A percentile compares a stretch with the other conserved stretches of the same genome.
These are phyloP conservation scores for Pseudocercospora vitis DNA, from an alignment of 2,329 filamentous ascomycete genomes.

Conservation along the genomic window DNA sequence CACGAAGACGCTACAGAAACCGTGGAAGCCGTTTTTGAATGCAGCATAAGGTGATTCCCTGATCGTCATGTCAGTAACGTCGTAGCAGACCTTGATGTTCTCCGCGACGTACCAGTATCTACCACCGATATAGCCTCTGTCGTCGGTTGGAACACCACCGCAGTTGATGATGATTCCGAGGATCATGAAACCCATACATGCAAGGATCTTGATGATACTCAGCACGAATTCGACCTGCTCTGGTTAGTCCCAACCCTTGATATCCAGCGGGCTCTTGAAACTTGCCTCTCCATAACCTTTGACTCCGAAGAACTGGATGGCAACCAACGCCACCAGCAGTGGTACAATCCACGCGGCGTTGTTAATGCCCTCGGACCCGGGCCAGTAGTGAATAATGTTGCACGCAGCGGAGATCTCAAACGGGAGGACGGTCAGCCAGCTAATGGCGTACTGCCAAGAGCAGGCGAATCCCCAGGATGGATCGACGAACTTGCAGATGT, in stretches of 20 bases:
- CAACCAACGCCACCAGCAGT: conserved; percentile 34
- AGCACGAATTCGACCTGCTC: conserved; percentile 33
- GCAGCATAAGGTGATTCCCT: conserved; percentile 14
- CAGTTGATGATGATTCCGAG: conserved; percentile 53
- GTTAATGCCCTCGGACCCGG: conserved; percentile 30
- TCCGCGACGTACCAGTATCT: conserved; percentile 25
- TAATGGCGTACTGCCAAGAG: conserved; percentile 37
- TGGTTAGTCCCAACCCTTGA: background rate
- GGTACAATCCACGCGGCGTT: conserved; percentile 37
- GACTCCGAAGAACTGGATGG: conserved; percentile 39
- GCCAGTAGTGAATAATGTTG: conserved; percentile 36
- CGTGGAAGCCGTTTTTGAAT: conserved; percentile 33
- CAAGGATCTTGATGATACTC: conserved; percentile 36
- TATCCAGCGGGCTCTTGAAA: background rate
- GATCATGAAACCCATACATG: conserved; percentile 64
- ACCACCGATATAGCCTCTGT: conserved; percentile 34
- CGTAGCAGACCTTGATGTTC: background rate
- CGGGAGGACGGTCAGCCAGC: conserved; percentile 36
- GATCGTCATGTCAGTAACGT: background rate
- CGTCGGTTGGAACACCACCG: conserved; percentile 42
- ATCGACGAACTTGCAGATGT: conserved; percentile 40
- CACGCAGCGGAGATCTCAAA: conserved; percentile 37
- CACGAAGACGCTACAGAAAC: conserved; percentile 33
- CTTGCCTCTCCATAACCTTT: conserved; percentile 37
- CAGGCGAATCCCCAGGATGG: conserved; percentile 37